Evolutionary conservation across 1,284 basidiomycete genomes (phyloP), one percentile per base, ranked within the genome.

Genomic region (Cutaneotrichosporon sp.): DNA sequence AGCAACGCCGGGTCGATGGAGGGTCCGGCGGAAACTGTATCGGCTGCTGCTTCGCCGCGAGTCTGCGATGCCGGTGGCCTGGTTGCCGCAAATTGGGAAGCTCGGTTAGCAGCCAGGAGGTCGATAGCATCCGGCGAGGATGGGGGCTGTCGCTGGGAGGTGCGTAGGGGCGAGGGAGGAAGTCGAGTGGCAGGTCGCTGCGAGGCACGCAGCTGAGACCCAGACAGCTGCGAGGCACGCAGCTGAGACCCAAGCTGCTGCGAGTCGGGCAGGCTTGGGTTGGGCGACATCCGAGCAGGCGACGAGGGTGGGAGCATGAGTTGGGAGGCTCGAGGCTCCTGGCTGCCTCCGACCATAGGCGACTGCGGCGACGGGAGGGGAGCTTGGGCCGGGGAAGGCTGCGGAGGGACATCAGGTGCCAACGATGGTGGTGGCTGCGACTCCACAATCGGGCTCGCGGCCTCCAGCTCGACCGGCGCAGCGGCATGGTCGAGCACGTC

Each of bases 1-100:
- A 72, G 64, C 13, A 80, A 66, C 0, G 67, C 72, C 0, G 73
- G 69, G 63, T 75, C 73, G 10, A 43, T 33, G 22, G 34, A 38
- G 11, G 31, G 22, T 11, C 13, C 47, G 8, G 47, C 47, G 45
- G 22, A 22, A 25, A 13, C 13, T 3, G 24, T 16, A 20, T 8
- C 47, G 13, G 27, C 27, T 27, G 13, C 10, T 27, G 6, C 8
- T 7, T 4, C 8, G 25, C 31, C 47, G 24, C 18, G 18, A 14
- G 24, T 27, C 31, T 50, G 47, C 14, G 47, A 27, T 5, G 27
- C 3, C 16, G 47, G 47, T 25, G 33, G 33, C 22, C 29, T 16
- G 5, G 5, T 33, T 3, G n/a, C n/a, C 10, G 29, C 27, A n/a
- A 24, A 9, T 10, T 53, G 18, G 31, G 33, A 22, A n/a, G 22